Conservation (phyloP, 345 rosid genomes). For the Gossypium sturtianum region DNA sequence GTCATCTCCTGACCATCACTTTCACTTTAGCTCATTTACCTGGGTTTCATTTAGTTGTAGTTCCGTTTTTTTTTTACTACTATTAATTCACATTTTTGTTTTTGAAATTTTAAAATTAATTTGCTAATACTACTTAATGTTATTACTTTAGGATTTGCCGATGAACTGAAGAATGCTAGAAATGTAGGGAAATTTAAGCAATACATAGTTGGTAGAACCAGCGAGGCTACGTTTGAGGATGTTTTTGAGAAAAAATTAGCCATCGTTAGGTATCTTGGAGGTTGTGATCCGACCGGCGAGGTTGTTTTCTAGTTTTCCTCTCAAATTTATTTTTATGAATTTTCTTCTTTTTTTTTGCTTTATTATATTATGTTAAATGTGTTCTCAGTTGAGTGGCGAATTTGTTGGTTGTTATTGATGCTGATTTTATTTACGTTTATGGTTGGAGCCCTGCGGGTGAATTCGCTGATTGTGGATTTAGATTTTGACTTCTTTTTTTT, state of each 20-base stretch:
- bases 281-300: conserved; percentile 74
- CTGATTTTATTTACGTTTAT: not conserved
- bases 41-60: not conserved
- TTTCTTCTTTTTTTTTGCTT: not conserved
- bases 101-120: not conserved
- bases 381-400: not conserved
- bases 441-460: not conserved
- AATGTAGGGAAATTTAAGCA: conserved; percentile 68
- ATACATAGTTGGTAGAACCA: conserved; percentile 75
- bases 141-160: conserved; percentile 53
- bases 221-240: conserved; percentile 73
- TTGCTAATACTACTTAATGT: not conserved
- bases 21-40: not conserved
- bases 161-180: conserved; percentile 67
- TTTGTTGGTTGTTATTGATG: not conserved
- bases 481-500: conserved; percentile 32
- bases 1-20: conserved; percentile 8
- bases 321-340: not conserved
- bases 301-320: conserved; percentile 36
- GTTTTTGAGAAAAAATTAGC: conserved; percentile 85
- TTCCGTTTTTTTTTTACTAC: too few relatives aligned
- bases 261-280: conserved; percentile 64
- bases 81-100: not conserved
- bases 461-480: conserved; percentile 35
- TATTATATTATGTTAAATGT: not conserved